A percentile compares a stretch with the other conserved stretches of the same genome.
Conservation (phyloP, 1,139 yeast genomes). For the Scheffersomyces quercinus region DNA sequence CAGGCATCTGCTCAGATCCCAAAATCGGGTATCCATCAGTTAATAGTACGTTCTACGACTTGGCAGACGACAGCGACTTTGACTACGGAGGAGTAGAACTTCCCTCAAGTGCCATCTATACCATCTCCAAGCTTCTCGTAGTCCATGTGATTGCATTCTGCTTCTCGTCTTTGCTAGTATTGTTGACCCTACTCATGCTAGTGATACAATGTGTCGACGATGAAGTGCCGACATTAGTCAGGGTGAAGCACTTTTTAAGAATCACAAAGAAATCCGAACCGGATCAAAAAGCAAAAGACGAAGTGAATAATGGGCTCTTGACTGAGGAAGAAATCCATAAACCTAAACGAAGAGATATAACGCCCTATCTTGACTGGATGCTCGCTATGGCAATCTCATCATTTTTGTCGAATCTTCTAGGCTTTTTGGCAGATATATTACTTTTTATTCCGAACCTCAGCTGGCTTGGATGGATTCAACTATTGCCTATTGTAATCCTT, state of each 20-base stretch:
- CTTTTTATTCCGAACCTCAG: conserved; percentile 42
- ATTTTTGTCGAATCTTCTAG: conserved; percentile 40
- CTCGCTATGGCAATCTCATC: conserved; percentile 34
- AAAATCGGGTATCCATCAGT: conserved; percentile 40
- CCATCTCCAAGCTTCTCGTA: conserved; percentile 44
- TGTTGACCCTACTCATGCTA: conserved; percentile 16
- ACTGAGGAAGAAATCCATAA: conserved; percentile 1
- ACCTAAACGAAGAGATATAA: conserved; percentile 20
- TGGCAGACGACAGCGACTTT: conserved; percentile 10
- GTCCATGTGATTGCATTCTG: conserved; percentile 48
- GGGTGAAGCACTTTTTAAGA: too few species aligned
- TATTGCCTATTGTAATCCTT: conserved; percentile 38
- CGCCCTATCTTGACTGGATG: conserved; percentile 34
- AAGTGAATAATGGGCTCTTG: background rate
- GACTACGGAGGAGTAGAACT: conserved; percentile 29
- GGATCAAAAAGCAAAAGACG: background rate
- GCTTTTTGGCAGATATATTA: conserved; percentile 42
- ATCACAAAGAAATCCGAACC: background rate
- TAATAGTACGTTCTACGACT: conserved; percentile 19
- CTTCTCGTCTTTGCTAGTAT: conserved; percentile 28
- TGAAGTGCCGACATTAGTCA: background rate
- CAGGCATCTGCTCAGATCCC: conserved; percentile 31
- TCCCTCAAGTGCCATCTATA: conserved; percentile 42
- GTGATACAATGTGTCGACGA: conserved; percentile 9
- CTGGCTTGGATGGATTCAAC: conserved; percentile 47